These are phyloP conservation scores for Exophiala sp. DNA, from an alignment of 2,329 filamentous ascomycete species.

Conservation along the genomic window DNA sequence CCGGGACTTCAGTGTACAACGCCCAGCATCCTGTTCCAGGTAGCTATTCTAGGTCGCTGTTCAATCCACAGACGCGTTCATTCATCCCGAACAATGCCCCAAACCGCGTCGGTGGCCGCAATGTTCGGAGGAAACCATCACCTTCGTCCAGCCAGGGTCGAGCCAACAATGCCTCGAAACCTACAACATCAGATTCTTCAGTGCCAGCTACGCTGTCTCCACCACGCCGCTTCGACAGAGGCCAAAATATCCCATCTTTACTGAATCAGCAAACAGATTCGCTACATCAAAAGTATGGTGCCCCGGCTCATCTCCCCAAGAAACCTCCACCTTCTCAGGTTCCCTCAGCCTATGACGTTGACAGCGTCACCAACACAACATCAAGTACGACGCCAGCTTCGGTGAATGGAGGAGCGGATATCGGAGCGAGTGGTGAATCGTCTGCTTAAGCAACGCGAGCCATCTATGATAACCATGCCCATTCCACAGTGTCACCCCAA, in stretches of 20 bases:
- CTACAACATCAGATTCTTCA: conserved; percentile 7
- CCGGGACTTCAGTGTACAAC: conserved; percentile 40
- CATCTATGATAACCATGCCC: neutral
- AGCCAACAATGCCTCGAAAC: conserved; percentile 29
- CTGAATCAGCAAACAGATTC: conserved; percentile 25
- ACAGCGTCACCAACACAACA: conserved; percentile 25
- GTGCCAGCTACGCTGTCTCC: conserved; percentile 1
- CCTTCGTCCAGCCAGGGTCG: conserved; percentile 30
- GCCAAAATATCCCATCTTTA: conserved; percentile 6
- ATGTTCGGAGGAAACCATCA: conserved; percentile 22
- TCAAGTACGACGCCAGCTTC: neutral
- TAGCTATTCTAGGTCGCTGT: conserved; percentile 75
- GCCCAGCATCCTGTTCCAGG: conserved; percentile 73
- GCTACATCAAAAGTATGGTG: conserved; percentile 43
- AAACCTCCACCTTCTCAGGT: conserved; percentile 45
- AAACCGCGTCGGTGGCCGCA: conserved; percentile 34
- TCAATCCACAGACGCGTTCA: conserved; percentile 90
- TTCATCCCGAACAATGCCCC: conserved; percentile 64
- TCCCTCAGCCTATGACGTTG: conserved; percentile 38
- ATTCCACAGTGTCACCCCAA: too few species aligned
- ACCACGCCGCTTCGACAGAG: conserved; percentile 18
- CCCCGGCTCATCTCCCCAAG: conserved; percentile 45
- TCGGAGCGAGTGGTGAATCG: neutral
- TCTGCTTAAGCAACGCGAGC: neutral
- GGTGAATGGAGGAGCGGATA: neutral